A percentile compares a stretch with the other conserved stretches of the same genome.
phyloP scores from a whole-genome alignment of 2,329 filamentous ascomycete genomes.

The Helotiales sp. region DNA sequence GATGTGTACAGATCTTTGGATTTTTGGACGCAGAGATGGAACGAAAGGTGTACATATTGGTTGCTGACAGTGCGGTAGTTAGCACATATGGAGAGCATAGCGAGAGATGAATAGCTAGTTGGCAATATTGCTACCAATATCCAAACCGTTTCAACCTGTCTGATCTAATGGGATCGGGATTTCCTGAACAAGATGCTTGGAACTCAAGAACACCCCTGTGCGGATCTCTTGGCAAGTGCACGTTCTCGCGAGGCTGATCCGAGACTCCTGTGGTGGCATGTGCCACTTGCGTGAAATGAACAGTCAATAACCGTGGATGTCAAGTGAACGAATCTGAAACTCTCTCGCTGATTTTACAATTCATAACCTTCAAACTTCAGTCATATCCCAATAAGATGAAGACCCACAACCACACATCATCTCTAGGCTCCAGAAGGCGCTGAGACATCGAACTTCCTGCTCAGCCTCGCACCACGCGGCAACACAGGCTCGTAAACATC shows the following conservation, averaged over 20 bases:
- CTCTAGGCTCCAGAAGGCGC: slow-evolving; percentile 5
- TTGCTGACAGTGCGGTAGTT: not conserved
- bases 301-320: not conserved
- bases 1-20: not conserved
- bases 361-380: not conserved
- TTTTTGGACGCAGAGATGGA: not conserved
- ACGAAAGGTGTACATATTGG: not conserved
- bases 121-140: not conserved
- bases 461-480: slow-evolving; percentile 27
- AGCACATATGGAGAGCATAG: not conserved
- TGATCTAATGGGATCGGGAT: not conserved
- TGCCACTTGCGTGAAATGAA: not conserved
- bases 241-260: slow-evolving; percentile 8
- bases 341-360: not conserved
- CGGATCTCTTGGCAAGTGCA: slow-evolving; percentile 8
- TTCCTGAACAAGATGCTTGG: not conserved
- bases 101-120: not conserved
- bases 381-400: not conserved
- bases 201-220: not conserved
- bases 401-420: not conserved
- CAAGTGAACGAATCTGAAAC: not conserved
- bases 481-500: not conserved
- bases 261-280: slow-evolving; percentile 4
- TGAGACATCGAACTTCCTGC: slow-evolving; percentile 8
- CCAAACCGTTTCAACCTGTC: not conserved